These are phyloP conservation scores for Amesomyces nigricolor DNA, from an alignment of 2,329 filamentous ascomycete genomes.

Conservation along the genomic window DNA sequence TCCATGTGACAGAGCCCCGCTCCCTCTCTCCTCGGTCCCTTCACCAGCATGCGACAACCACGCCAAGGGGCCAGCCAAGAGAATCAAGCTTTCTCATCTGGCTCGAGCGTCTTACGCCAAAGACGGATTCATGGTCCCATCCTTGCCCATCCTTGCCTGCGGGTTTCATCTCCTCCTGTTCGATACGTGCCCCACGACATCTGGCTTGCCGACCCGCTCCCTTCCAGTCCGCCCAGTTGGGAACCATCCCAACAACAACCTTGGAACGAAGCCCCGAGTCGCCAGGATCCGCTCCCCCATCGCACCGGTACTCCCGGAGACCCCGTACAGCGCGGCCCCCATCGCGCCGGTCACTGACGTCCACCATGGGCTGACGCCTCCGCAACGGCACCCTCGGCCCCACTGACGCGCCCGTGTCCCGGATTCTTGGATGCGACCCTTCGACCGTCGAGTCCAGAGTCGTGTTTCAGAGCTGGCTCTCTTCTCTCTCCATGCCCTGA, in stretches of 20 bases:
- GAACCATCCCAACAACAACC: background rate
- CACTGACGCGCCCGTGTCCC: conserved; percentile 2
- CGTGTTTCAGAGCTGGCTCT: background rate
- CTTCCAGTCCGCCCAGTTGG: background rate
- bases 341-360: conserved; percentile 1
- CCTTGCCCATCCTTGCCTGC: conserved; percentile 1
- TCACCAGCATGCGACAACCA: background rate
- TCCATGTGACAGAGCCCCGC: too few relatives aligned
- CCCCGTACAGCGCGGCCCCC: background rate
- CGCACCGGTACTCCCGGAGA: background rate
- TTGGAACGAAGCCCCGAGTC: too few relatives aligned
- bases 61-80: conserved; percentile 4
- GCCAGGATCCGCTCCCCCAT: background rate
- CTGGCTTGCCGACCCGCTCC: too few relatives aligned
- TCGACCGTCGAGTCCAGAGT: background rate
- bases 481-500: conserved; percentile 1
- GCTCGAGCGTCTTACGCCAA: background rate
- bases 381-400: background rate
- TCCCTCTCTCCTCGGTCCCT: background rate
- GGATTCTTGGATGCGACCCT: background rate
- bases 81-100: background rate
- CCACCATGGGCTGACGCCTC: conserved; percentile 12
- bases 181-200: background rate
- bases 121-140: background rate
- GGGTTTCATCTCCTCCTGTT: conserved; percentile 4